Percentiles rank a stretch among this genome's conserved stretches.
Evolutionary conservation across 192 early-diverging fungal species (phyloP).

Genomic region (Coemansia sp.): DNA sequence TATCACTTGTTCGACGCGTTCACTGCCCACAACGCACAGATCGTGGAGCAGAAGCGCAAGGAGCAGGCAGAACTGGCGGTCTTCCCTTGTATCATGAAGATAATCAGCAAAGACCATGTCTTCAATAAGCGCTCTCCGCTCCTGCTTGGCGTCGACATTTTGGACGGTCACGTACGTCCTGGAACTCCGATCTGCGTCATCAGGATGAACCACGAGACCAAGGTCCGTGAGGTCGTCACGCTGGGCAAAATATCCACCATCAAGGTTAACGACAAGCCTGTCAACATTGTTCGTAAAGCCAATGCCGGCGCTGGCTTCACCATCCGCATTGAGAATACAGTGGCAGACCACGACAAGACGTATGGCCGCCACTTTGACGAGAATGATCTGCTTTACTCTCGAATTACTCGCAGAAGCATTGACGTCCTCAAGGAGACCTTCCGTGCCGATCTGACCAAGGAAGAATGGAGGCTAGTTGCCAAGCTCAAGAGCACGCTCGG

Average conservation of each 20-base stretch:
- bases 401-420: slow-evolving; percentile 88
- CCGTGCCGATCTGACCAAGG: slow-evolving; percentile 87
- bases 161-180: slow-evolving; percentile 83
- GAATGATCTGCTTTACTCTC: slow-evolving; percentile 74
- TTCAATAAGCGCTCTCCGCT: slow-evolving; percentile 96
- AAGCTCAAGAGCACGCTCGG: slow-evolving; percentile 74
- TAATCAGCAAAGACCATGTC: slow-evolving; percentile 79
- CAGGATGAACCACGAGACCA: slow-evolving; percentile 71
- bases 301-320: slow-evolving; percentile 66
- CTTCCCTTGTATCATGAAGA: slow-evolving; percentile 94
- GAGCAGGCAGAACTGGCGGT: slow-evolving; percentile 88
- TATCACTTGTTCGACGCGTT: slow-evolving; percentile 98
- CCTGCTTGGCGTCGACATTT: slow-evolving; percentile 93
- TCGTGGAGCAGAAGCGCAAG: slow-evolving; percentile 85
- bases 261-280: slow-evolving; percentile 87
- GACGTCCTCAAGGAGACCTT: slow-evolving; percentile 95
- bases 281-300: slow-evolving; percentile 82
- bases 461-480: slow-evolving; percentile 82
- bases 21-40: slow-evolving; percentile 74
- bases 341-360: slow-evolving; percentile 84
- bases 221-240: slow-evolving; percentile 67
- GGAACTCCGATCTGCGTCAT: slow-evolving; percentile 95
- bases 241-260: slow-evolving; percentile 92
- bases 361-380: slow-evolving; percentile 94
- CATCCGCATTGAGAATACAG: slow-evolving; percentile 86